Percentiles rank a stretch among this genome's conserved stretches.
These are phyloP conservation scores for Eucalyptus sp. DNA, from an alignment of 345 rosid genomes.

Conservation along the genomic window DNA sequence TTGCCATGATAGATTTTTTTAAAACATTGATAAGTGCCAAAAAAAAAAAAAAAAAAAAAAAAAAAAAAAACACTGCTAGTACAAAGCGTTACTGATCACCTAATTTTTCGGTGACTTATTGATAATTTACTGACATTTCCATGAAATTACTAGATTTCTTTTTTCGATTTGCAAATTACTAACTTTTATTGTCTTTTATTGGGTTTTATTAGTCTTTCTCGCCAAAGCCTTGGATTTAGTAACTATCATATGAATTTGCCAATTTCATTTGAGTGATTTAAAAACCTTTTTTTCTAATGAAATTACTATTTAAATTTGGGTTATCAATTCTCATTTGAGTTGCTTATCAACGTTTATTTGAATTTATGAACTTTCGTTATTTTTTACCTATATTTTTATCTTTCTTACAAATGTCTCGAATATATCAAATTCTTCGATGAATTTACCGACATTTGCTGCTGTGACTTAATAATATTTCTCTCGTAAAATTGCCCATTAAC, in stretches of 20 bases:
- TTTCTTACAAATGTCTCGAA: background rate
- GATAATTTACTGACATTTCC: background rate
- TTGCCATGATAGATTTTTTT: background rate
- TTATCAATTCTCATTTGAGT: background rate
- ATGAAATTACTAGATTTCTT: background rate
- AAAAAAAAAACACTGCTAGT: background rate
- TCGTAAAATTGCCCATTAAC: background rate
- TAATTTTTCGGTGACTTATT: background rate
- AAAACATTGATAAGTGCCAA: background rate
- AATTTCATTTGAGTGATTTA: background rate
- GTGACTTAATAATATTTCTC: background rate
- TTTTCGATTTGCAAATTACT: accelerated
- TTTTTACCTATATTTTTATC: background rate
- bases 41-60: background rate
- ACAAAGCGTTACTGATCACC: background rate
- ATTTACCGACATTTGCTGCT: background rate
- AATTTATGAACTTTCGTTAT: background rate
- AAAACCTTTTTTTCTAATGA: background rate
- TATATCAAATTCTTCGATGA: background rate
- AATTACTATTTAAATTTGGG: background rate
- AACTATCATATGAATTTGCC: background rate
- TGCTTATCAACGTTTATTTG: background rate
- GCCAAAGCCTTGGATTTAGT: background rate
- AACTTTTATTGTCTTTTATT: background rate
- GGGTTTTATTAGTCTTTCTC: background rate